Base-by-base conservation (phyloP, 257 asterid genomes). In the Scutellaria baicalensis region DNA sequence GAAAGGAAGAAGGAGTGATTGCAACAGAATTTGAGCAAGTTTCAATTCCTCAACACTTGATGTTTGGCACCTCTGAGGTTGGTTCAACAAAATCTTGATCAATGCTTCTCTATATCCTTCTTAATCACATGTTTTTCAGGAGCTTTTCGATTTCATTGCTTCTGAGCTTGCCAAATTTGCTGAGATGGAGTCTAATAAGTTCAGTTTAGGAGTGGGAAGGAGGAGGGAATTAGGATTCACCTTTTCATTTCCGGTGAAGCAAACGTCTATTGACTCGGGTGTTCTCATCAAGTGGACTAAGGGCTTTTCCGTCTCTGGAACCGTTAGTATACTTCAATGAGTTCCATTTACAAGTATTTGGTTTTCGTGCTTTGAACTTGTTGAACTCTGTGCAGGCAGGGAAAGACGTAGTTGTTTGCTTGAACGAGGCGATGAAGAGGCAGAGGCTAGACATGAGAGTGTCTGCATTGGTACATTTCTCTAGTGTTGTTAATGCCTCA, bases 191-290 rank as follows among this genome's bases (percentile, higher is more conserved):
- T 78, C 82, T 9, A 89, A 85, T 8, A 77, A 80, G n/a, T 90
- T 86, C 75, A 71, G 75, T 62, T 40, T 75, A 68, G 84, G 76
- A 1, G 60, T 68, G 20, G 87, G 84, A 55, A 75, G 85, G 75
- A 83, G 81, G 4, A 84, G 86, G 78, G 97, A 88, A 75, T 64
- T 85, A 20, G 97, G 97, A 68, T 90, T 90, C 58, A 90, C 95
- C 0, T 90, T 90, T 74, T 90, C 97, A 44, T 90, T 88, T 75
- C 92, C 95, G 1, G 95, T 90, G 77, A 88, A 79, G 69, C 97
- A 90, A 75, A 84, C 90, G 18, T 84, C 95, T 6, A 74, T 90
- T 1, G 89, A 84, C 65, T 86, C 97, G 0, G 97, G 97, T 66
- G 79, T 84, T 69, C 86, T 88, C 74, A 86, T 90, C 50, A 90